These are phyloP conservation scores for Raddia guianensis DNA, from an alignment of 176 grass and related monocot genomes.

Conservation along the genomic window DNA sequence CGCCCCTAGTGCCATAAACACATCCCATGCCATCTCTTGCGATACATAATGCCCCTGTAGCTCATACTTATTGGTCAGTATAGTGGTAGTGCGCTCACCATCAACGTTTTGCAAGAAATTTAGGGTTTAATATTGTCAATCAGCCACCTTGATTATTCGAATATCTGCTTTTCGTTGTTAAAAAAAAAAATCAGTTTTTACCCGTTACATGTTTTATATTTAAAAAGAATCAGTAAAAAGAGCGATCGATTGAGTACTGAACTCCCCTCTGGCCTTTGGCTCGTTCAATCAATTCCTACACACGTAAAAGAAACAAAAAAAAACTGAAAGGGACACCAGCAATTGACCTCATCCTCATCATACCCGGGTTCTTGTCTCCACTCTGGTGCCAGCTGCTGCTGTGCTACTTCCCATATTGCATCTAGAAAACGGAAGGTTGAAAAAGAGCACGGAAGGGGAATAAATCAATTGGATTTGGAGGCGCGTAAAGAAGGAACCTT, in stretches of 20 bases:
- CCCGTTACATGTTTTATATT: too few species aligned
- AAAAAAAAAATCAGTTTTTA: too few species aligned
- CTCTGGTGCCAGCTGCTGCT: slow-evolving; percentile 48
- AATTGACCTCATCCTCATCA: slow-evolving; percentile 18
- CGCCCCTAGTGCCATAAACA: too few species aligned
- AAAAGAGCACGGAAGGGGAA: slow-evolving; percentile 3
- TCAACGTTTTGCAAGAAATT: too few species aligned
- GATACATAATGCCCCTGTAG: too few species aligned
- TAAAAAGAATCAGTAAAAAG: background rate
- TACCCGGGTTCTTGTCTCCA: slow-evolving; percentile 23
- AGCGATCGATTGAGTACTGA: background rate
- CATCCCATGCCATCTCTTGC: too few species aligned
- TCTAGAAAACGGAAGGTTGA: slow-evolving; percentile 33
- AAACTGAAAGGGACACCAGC: background rate
- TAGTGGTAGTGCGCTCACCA: too few species aligned
- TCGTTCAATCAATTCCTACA: background rate
- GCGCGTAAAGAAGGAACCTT: background rate
- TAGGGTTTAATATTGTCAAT: background rate
- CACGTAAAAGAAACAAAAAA: background rate
- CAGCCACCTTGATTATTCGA: background rate
- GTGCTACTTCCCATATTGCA: slow-evolving; percentile 34
- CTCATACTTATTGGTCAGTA: too few species aligned
- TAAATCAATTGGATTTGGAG: background rate
- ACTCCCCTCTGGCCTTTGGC: background rate
- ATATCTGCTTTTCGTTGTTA: too few species aligned